Base-by-base conservation (phyloP, 2,329 filamentous ascomycete species). In the Ophiostoma quercus region DNA sequence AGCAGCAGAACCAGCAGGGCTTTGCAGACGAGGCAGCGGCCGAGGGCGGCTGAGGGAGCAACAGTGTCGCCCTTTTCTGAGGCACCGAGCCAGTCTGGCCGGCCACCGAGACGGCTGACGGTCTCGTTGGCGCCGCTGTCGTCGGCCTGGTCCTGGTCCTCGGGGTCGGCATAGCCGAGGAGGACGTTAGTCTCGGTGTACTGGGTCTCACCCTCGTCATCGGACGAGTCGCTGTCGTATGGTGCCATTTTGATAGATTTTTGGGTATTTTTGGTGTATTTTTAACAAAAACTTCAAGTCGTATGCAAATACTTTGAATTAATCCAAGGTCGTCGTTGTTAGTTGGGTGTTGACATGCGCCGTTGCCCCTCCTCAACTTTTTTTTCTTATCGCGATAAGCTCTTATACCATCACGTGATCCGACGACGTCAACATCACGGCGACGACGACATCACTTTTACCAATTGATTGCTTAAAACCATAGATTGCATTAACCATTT, bases 1-100 rank as follows among this genome's bases (percentile, higher is more conserved):
- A 99, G 85, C 2, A 99, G 86, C 12, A 98, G 84, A 1, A 88
- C 89, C 87, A 97, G 92, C 68, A 92, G 80, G 68, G 88, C 86
- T 74, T 92, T 91, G 86, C 95, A 99, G 74, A 91, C 85, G 79
- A 91, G 92, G 82, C 95, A 99, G 79, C 89, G 90, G 29, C 91
- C 92, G 11, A 96, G 84, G 0, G 89, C 83, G 32, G 90, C 90
- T 1, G 92, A 91, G 8, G 94, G 91, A 3, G 90, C 83, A 54
- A 84, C 86, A 57, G 84, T 86, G 68, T 84, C 81, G n/a, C 65
- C 34, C 37, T 66, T 39, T 32, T 67, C 66, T n/a, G 41, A 51
- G n/a, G 84, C 79, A 74, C 94, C 89, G 51, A 97, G 82, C 95
- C 95, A 99, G 79, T 90, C 88, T 68, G 95, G 92, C 75, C 83